Evolutionary conservation across 805 yeast species (phyloP), one percentile per base, ranked within the genome.

Genomic region (Maudiozyma bulderi): DNA sequence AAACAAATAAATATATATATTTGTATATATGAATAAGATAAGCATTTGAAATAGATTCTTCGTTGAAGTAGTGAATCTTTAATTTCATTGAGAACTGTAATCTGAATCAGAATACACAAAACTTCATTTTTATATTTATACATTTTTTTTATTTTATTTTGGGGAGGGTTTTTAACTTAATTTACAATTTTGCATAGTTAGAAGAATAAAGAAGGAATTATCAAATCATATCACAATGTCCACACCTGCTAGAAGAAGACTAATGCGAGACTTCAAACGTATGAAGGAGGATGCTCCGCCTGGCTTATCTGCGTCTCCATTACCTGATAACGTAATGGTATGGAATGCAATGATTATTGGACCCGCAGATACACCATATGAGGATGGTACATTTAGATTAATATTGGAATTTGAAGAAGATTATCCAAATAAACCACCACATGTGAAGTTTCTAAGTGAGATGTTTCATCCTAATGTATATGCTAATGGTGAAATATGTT

Each of bases 391-490:
- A 0, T 93, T 93, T 68, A 77, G 95, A 51, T 73, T 93, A 52
- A 75, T 81, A 48, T 68, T 93, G 57, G 91, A 86, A 58, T 93
- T 93, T 64, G 96, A 89, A 64, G 99, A 93, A 70, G 96, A 89
- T 62, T 93, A 93, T 61, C 99, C 99, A 4, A 90, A 91, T 61
- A 93, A 93, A 61, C 98, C 99, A 26, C 99, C 99, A 2, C 73
- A 77, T 50, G 99, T 93, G 43, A 84, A 86, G 64, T 93, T 93
- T 65, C 73, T 90, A 39, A 82, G 91, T 52, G 91, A 86, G 59
- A 93, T 93, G 96, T 93, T 93, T 67, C 99, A 93, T 65, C 99
- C 99, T 3, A 93, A 93, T 64, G 98, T 93, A 3, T 93, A 93
- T 62, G 95, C 95, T 8, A 78, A 83, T 44, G 99, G 99, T 29